Evolutionary conservation across 352 stramenopile genomes (phyloP), one percentile per base, ranked within the genome.

Genomic region (Albugo candida): DNA sequence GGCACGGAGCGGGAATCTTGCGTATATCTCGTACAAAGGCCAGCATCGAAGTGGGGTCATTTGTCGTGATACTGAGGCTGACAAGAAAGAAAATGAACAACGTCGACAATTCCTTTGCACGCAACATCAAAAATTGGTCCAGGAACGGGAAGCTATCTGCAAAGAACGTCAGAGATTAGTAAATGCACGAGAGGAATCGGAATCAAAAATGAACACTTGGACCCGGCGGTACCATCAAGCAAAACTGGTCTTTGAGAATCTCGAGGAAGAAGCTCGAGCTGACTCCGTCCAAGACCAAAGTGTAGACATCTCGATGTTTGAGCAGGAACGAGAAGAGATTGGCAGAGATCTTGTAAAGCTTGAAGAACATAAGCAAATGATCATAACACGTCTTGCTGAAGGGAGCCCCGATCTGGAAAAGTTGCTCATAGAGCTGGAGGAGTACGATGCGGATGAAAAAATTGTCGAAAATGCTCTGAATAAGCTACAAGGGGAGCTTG

Each of bases 11-110:
- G 77, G 74, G 11, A 89, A 89, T 52, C 55, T 87, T 54, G 66
- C 74, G 16, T 89, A 78, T 51, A 85, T 91, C 55, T 67, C 70
- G 2, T 79, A 86, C 52, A 84, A 85, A 46, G 63, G 65, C 11
- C 59, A 57, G 48, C 58, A 54, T 2, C 67, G 68, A 13, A 83
- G 73, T 24, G 69, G 67, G 11, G 76, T 86, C 46, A 81, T 89
- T 49, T 79, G 65, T 41, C 69, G 78, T 31, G 74, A 89, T 51
- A 60, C 81, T 10, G 67, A 82, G 42, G 67, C 56, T 11, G 71
- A 83, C 13, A 63, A 81, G 8, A 49, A 36, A n/a, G 73, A 89
- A 14, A 40, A 82, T 1, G 57, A 72, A 17, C 35, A 46, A 13
- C 36, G 52, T 13, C 36, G 54, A n/a, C 13, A 56, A 3, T 20